These are phyloP conservation scores for Podospora conica DNA, from an alignment of 495 filamentous ascomycete species.

Conservation along the genomic window DNA sequence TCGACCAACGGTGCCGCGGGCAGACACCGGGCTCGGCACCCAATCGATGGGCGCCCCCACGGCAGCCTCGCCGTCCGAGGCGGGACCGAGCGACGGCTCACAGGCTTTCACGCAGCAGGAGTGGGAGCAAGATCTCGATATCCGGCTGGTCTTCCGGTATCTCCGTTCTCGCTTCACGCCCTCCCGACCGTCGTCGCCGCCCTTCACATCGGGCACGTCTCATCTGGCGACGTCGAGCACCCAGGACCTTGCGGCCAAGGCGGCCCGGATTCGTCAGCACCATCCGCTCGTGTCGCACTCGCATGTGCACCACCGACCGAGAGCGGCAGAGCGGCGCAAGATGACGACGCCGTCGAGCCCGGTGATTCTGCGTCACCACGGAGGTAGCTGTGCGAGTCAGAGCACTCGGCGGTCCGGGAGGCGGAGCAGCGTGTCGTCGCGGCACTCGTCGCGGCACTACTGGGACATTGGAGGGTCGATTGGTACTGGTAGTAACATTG, in stretches of 20 bases:
- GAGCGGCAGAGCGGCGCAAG: slow-evolving; percentile 46
- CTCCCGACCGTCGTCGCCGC: slow-evolving; percentile 28
- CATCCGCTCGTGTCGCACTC: slow-evolving; percentile 66
- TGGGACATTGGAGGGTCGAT: slow-evolving; percentile 82
- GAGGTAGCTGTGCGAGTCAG: slow-evolving; percentile 70
- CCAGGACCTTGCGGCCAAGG: slow-evolving; percentile 66
- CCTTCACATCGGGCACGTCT: slow-evolving; percentile 35
- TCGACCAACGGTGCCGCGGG: slow-evolving; percentile 41
- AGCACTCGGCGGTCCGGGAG: slow-evolving; percentile 60
- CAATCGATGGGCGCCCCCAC: slow-evolving; percentile 15
- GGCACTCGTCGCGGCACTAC: slow-evolving; percentile 57
- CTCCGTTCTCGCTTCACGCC: slow-evolving; percentile 64
- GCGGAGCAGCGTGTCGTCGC: slow-evolving; percentile 55
- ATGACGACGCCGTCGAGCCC: slow-evolving; percentile 42
- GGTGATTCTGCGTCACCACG: slow-evolving; percentile 47
- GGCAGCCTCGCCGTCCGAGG: slow-evolving; percentile 9
- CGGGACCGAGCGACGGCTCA: slow-evolving; percentile 5
- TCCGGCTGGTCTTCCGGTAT: slow-evolving; percentile 83
- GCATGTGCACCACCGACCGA: slow-evolving; percentile 35
- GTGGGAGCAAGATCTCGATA: slow-evolving; percentile 82
- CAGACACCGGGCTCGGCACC: slow-evolving; percentile 23
- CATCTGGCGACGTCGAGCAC: slow-evolving; percentile 45
- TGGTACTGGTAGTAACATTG: slow-evolving; percentile 58
- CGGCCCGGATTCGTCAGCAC: slow-evolving; percentile 74
- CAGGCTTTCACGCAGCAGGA: slow-evolving; percentile 56